Evolutionary conservation across 2,329 filamentous ascomycete species (phyloP), one percentile per base, ranked within the genome.

Genomic region (Pseudogymnoascus sp.): DNA sequence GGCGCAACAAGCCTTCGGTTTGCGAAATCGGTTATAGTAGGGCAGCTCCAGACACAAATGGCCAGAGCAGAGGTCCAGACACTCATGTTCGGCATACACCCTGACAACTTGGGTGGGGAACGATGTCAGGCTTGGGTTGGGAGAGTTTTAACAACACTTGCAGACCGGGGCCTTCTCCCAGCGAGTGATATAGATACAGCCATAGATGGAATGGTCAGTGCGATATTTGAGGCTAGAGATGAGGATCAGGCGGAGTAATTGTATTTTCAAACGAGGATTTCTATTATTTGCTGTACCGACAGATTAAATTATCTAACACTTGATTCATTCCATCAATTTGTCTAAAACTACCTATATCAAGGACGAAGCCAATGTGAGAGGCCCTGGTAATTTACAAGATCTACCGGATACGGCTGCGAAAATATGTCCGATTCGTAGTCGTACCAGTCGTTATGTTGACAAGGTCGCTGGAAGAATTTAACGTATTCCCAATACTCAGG

Each of bases 401-500:
- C 38, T 42, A 19, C 38, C 9, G 17, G 4, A 13, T 42, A 42
- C 11, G n/a, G 38, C n/a, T 42, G n/a, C 17, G 38, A 42, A 42
- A 42, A 42, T 17, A 42, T 42, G 17, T 42, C 38, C 17, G n/a
- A 19, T 42, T 17, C 38, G 38, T 42, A 42, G 40, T 42, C 17
- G 10, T 9, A 29, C 26, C 26, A 29, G 26, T 29, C 26, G 7
- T 29, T 9, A 7, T 44, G 19, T 42, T 2, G 19, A 44, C 19
- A 42, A 11, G 40, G 40, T 23, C 40, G 40, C 1, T 44, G 3
- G 10, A 42, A 42, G n/a, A 42, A 42, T 13, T 63, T 65, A 44
- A 60, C 46, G 40, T 65, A 66, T 50, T 66, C 64, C 62, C 62
- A 64, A 50, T 64, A 64, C 46, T 64, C 65, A 33, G 65, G 65